These are phyloP conservation scores for Arabidopsis lyrata DNA, from an alignment of 441 rosid species.

Conservation along the genomic window DNA sequence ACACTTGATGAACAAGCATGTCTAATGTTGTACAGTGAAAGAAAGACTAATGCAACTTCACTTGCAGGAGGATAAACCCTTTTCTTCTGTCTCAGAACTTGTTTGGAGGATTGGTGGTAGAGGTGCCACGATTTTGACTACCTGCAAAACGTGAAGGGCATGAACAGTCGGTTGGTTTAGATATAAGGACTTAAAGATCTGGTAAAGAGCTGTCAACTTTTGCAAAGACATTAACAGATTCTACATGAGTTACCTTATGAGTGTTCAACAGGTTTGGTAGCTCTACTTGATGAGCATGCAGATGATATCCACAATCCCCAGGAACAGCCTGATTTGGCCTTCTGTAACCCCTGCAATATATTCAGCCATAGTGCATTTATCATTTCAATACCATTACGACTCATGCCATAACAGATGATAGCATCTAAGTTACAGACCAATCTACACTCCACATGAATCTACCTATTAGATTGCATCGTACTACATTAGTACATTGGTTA, in stretches of 20 bases:
- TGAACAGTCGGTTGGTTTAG: slow-evolving; percentile 1
- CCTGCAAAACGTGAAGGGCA: slow-evolving; percentile 48
- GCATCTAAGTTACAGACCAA: slow-evolving; percentile 11
- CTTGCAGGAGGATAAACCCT: slow-evolving; percentile 12
- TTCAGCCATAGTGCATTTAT: slow-evolving; percentile 9
- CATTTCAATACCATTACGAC: not conserved
- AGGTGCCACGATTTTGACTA: slow-evolving; percentile 61
- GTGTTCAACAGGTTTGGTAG: slow-evolving; percentile 61
- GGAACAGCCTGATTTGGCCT: slow-evolving; percentile 83
- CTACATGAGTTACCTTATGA: slow-evolving; percentile 54
- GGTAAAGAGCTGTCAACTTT: not conserved
- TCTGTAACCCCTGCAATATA: slow-evolving; percentile 66
- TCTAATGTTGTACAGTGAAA: slow-evolving; percentile 12
- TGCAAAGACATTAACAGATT: not conserved
- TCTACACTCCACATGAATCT: slow-evolving; percentile 5
- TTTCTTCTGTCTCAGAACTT: slow-evolving; percentile 43
- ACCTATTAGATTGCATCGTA: slow-evolving; percentile 2
- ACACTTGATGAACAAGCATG: slow-evolving; percentile 21
- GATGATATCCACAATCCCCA: slow-evolving; percentile 87
- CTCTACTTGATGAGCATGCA: slow-evolving; percentile 79
- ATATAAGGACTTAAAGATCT: not conserved
- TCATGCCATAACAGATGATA: not conserved
- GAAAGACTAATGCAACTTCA: slow-evolving; percentile 30
- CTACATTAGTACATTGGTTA: not conserved
- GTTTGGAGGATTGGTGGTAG: slow-evolving; percentile 64